Percentiles rank a stretch among this genome's conserved stretches.
Evolutionary conservation across 164 flowering plant genomes (phyloP).

Genomic region (Macadamia integrifolia): DNA sequence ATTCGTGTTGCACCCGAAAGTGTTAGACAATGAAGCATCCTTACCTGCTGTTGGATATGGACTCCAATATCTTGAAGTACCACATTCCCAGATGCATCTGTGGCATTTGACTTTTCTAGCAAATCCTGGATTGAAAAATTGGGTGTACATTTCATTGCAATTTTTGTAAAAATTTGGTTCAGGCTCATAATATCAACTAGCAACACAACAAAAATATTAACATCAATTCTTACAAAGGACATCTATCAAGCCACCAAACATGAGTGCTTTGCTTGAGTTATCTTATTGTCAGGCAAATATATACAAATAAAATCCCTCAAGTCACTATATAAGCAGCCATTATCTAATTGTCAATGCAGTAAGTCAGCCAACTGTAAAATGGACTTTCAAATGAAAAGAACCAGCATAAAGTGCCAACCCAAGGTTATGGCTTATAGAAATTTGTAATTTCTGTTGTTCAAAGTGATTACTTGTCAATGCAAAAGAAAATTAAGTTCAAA

Average conservation of each 20-base stretch:
- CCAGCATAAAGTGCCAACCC: too few relatives aligned
- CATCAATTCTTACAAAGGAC: neutral
- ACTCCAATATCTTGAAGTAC: constrained; percentile 40
- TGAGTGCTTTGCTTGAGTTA: neutral
- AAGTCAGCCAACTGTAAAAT: too few relatives aligned
- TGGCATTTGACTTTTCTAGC: constrained; percentile 34
- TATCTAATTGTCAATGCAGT: too few relatives aligned
- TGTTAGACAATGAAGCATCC: neutral
- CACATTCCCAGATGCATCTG: constrained; percentile 40
- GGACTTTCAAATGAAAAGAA: too few relatives aligned
- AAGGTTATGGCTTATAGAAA: too few relatives aligned
- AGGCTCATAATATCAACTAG: neutral
- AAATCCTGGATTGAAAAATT: constrained; percentile 24
- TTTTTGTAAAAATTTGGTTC: neutral
- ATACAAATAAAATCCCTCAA: neutral
- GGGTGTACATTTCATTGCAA: constrained; percentile 1
- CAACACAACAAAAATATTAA: neutral
- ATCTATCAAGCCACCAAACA: neutral
- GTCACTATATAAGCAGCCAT: neutral
- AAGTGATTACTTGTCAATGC: too few relatives aligned
- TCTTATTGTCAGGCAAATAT: neutral
- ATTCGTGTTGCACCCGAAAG: too few relatives aligned
- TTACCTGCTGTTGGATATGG: constrained; percentile 38
- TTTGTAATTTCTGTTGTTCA: too few relatives aligned
- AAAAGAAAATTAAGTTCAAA: too few relatives aligned